phyloP scores from a whole-genome alignment of 192 early-diverging fungal species.

The Bifiguratus adelaidae region DNA sequence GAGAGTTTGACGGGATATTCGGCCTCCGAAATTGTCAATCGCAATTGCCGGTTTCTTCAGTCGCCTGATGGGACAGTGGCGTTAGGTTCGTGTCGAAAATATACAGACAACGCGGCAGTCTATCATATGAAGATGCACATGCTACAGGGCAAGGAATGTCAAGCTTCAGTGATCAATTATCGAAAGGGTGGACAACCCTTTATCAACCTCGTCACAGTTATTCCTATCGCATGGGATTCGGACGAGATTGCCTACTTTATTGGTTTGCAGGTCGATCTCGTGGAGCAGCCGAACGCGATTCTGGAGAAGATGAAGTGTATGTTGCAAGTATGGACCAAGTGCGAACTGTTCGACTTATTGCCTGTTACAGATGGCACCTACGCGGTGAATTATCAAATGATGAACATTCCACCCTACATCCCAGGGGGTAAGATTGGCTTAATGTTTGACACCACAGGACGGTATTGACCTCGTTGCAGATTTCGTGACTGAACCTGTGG shows the following conservation, averaged over 20 bases:
- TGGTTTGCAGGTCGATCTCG: constrained; percentile 57
- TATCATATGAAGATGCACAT: constrained; percentile 39
- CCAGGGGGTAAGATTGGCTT: too few species aligned
- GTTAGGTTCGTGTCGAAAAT: constrained; percentile 33
- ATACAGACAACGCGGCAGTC: constrained; percentile 44
- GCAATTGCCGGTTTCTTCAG: constrained; percentile 39
- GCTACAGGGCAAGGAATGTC: constrained; percentile 41
- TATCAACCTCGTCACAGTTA: constrained; percentile 55
- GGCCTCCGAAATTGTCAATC: constrained; percentile 26
- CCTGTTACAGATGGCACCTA: constrained; percentile 50
- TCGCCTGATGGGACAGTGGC: constrained; percentile 38
- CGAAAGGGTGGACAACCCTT: constrained; percentile 57
- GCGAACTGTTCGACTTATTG: too few species aligned
- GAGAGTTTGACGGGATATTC: constrained; percentile 46
- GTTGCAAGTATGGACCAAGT: too few species aligned
- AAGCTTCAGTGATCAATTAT: constrained; percentile 58
- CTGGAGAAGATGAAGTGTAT: constrained; percentile 48
- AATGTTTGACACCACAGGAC: too few species aligned
- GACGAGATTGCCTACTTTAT: constrained; percentile 51
- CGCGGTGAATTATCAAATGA: constrained; percentile 34
- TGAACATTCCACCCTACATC: constrained; percentile 20
- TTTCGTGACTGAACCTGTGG: constrained; percentile 15
- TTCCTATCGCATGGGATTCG: constrained; percentile 37
- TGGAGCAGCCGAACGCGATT: constrained; percentile 62
- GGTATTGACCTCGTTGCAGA: too few species aligned